phyloP scores from a whole-genome alignment of 257 asterid genomes.

The Petunia axillaris region DNA sequence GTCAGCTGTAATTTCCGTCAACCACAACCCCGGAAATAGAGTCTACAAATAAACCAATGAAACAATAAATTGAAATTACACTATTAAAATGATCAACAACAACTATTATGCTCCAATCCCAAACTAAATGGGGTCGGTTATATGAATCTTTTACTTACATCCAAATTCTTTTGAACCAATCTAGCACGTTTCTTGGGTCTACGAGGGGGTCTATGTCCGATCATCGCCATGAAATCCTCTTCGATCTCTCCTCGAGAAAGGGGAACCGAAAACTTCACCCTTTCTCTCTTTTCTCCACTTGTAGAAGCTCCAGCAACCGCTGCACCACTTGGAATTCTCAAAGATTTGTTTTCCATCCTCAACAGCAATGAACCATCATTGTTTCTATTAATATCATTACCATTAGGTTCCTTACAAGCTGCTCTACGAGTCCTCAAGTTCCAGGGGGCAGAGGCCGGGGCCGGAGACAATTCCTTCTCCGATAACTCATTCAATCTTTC shows the following conservation, averaged over 20 bases:
- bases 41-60: slow-evolving; percentile 30
- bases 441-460: slow-evolving; percentile 61
- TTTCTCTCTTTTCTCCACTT: slow-evolving; percentile 51
- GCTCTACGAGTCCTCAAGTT: slow-evolving; percentile 83
- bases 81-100: neutral
- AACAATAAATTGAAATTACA: neutral
- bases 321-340: slow-evolving; percentile 40
- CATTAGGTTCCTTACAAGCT: slow-evolving; percentile 50
- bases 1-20: slow-evolving; percentile 33
- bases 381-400: slow-evolving; percentile 10
- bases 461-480: slow-evolving; percentile 29
- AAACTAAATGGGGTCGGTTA: too few species aligned
- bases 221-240: slow-evolving; percentile 71
- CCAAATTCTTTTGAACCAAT: slow-evolving; percentile 68
- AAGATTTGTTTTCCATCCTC: slow-evolving; percentile 36
- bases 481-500: slow-evolving; percentile 51
- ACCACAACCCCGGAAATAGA: slow-evolving; percentile 35
- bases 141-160: slow-evolving; percentile 47
- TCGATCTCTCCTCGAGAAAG: slow-evolving; percentile 74
- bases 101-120: neutral
- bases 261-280: slow-evolving; percentile 64
- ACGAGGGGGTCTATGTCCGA: slow-evolving; percentile 78
- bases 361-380: slow-evolving; percentile 24
- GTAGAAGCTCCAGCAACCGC: slow-evolving; percentile 33
- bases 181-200: slow-evolving; percentile 77